phyloP scores from a whole-genome alignment of 371 early-diverging fungal genomes.

The Mortierella sp. region DNA sequence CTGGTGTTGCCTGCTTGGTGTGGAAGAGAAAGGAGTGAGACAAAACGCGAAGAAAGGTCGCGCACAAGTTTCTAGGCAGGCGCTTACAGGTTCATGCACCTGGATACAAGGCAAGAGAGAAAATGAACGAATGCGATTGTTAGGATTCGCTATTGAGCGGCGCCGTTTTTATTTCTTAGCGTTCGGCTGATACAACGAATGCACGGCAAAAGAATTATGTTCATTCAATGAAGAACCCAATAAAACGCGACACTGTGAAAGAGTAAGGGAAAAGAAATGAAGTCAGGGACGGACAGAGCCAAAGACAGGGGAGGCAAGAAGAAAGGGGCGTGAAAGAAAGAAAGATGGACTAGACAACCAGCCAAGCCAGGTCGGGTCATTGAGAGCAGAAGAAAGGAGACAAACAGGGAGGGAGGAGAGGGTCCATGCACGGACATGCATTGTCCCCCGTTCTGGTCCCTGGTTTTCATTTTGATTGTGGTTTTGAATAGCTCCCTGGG shows the following conservation, averaged over 20 bases:
- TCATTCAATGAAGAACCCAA: neutral
- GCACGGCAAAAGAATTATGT: neutral
- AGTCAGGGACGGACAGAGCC: neutral
- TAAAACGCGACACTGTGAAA: neutral
- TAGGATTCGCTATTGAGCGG: too few relatives aligned
- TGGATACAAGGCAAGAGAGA: neutral
- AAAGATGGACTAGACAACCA: neutral
- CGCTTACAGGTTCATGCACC: neutral
- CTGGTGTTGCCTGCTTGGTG: neutral
- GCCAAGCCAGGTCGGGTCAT: neutral
- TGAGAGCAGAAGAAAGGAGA: neutral
- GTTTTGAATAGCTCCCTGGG: neutral
- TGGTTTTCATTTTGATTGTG: neutral
- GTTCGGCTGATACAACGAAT: too few relatives aligned
- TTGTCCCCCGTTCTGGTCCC: neutral
- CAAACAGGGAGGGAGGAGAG: neutral
- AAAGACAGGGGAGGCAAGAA: neutral
- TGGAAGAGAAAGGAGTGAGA: too few relatives aligned
- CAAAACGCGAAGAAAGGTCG: neutral
- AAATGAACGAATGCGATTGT: too few relatives aligned
- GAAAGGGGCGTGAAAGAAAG: neutral
- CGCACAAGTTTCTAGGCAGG: neutral
- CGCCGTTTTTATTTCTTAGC: too few relatives aligned
- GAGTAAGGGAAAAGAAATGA: neutral
- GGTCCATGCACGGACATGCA: neutral